phyloP scores from a whole-genome alignment of 768 basidiomycete genomes.

The Amanita brunnescens region DNA sequence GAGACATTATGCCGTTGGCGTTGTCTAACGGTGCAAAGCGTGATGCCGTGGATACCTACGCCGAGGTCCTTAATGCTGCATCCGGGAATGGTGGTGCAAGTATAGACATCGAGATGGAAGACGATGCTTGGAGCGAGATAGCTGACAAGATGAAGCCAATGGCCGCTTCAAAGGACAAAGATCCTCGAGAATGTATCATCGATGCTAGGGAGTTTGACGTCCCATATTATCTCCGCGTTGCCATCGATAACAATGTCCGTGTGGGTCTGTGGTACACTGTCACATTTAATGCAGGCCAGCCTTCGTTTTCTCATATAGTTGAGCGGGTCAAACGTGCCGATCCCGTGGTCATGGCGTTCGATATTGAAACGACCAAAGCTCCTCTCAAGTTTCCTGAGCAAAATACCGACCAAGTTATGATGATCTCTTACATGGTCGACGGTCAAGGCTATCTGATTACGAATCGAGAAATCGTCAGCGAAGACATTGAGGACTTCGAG shows the following conservation, averaged over 20 bases:
- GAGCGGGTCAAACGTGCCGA: slow-evolving; percentile 97
- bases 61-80: slow-evolving; percentile 85
- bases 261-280: slow-evolving; percentile 98
- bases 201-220: slow-evolving; percentile 97
- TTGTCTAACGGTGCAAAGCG: slow-evolving; percentile 87
- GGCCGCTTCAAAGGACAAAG: slow-evolving; percentile 42
- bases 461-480: slow-evolving; percentile 93
- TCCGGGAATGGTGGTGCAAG: slow-evolving; percentile 37
- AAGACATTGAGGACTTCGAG: slow-evolving; percentile 98
- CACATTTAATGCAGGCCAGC: slow-evolving; percentile 73
- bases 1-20: slow-evolving; percentile 86
- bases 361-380: slow-evolving; percentile 99
- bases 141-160: slow-evolving; percentile 22
- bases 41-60: slow-evolving; percentile 94
- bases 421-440: slow-evolving; percentile 99
- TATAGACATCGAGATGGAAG: slow-evolving; percentile 63
- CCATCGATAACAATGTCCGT: slow-evolving; percentile 96
- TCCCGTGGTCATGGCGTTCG: slow-evolving; percentile 97
- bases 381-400: slow-evolving; percentile 99
- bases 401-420: slow-evolving; percentile 96
- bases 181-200: slow-evolving; percentile 88
- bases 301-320: slow-evolving; percentile 56
- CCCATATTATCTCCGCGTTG: slow-evolving; percentile 96
- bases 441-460: slow-evolving; percentile 97
- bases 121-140: slow-evolving; percentile 43